Base-by-base conservation (phyloP, 129 eudicot species). In the Arctium minus region DNA sequence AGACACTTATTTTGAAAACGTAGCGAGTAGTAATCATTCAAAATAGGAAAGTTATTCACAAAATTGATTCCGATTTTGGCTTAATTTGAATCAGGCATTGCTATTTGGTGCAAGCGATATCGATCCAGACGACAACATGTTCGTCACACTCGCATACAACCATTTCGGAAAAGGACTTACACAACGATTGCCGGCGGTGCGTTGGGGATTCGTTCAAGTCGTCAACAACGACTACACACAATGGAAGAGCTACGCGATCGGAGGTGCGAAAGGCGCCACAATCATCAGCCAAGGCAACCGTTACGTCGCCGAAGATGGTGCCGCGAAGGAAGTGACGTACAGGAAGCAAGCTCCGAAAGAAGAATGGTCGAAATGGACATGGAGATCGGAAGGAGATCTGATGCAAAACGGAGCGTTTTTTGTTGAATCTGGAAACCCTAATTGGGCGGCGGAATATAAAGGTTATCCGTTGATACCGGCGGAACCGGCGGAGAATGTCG, bases 171-270 rank as follows among this genome's bases (percentile, higher is more conserved):
- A 92, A 87, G 87, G 94, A 68, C 78, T 94, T 68, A 88, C 92
- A 5, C 98, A 95, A 38, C 85, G 98, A 73, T 87, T 95, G 89
- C 98, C 98, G 0, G 91, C 97, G 13, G 88, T 90, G 32, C 84
- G 98, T 29, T 92, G 42, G 77, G 97, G 98, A 4, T 91, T 89
- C 78, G 82, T 92, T 72, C 98, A 95, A 33, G 94, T 95, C 12
- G 92, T 94, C 27, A 94, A 94, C 92, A 94, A 94, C 22, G 98
- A 94, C 75, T 94, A 94, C 88, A 94, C 98, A n/a, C 95, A 92
- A 70, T 95, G 98, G 98, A 70, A 89, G 17, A 88, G 92, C 89
- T 95, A 95, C 42, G 98, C 98, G 62, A 92, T 92, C 38, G 98
- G 98, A 27, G 98, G 98, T n/a, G 92, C 91, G 68, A 42, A 79